Evolutionary conservation across 2,329 filamentous ascomycete genomes (phyloP).

Genomic region (Pyrenophora tritici-repentis): DNA sequence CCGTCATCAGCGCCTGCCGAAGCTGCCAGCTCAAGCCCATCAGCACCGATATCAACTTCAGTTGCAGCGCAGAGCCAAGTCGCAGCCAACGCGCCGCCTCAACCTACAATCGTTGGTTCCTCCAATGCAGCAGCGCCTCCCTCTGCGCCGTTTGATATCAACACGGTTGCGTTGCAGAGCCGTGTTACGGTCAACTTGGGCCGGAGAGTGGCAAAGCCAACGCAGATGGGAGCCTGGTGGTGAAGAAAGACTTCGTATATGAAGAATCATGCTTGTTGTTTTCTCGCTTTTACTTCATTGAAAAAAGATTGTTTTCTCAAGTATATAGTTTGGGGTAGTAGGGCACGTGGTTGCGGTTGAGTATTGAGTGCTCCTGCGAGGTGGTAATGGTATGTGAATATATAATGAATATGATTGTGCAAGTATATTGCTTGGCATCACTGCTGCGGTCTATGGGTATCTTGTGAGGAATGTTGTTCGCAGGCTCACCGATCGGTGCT

Average conservation of each 20-base stretch:
- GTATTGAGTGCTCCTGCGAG: slow-evolving; percentile 19
- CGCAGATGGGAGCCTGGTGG: slow-evolving; percentile 16
- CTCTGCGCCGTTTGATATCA: slow-evolving; percentile 43
- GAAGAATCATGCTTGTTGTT: neutral
- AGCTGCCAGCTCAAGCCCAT: slow-evolving; percentile 1
- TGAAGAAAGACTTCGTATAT: slow-evolving; percentile 10
- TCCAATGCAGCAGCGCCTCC: slow-evolving; percentile 9
- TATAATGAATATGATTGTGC: neutral
- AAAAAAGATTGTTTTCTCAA: neutral
- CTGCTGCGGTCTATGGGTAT: slow-evolving; percentile 12
- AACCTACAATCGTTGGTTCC: slow-evolving; percentile 17
- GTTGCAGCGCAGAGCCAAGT: slow-evolving; percentile 32
- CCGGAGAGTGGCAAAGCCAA: slow-evolving; percentile 28
- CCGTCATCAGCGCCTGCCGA: neutral
- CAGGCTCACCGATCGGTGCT: too few relatives aligned
- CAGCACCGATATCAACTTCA: slow-evolving; percentile 12
- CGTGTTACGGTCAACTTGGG: slow-evolving; percentile 45
- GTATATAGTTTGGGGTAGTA: slow-evolving; percentile 9
- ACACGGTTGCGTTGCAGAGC: slow-evolving; percentile 40
- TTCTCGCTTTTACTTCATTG: neutral
- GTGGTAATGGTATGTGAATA: neutral
- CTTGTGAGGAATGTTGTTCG: neutral
- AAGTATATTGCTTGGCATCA: neutral
- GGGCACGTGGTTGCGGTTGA: neutral
- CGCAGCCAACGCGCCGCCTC: slow-evolving; percentile 16